These are phyloP conservation scores for Colletotrichum tabaci DNA, from an alignment of 2,329 filamentous ascomycete genomes.

Conservation along the genomic window DNA sequence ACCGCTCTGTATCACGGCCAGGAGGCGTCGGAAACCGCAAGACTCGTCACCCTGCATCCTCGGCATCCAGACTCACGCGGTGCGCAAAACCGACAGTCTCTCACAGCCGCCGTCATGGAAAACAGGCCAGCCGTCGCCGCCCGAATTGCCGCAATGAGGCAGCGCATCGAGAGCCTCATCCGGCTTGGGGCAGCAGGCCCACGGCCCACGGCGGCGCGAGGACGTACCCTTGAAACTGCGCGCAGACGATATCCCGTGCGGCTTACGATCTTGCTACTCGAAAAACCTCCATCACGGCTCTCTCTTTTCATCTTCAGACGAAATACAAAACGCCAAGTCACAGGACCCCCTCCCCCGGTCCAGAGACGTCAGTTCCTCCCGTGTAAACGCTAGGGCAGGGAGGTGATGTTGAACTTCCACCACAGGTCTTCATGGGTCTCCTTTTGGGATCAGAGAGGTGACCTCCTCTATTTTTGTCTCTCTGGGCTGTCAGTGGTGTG, in stretches of 20 bases:
- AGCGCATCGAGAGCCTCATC: neutral
- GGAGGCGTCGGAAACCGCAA: conserved; percentile 3
- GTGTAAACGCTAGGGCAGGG: neutral
- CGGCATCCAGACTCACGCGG: neutral
- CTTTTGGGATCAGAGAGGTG: neutral
- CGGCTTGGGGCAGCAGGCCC: conserved; percentile 14
- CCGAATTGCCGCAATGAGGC: neutral
- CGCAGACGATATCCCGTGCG: conserved; percentile 20
- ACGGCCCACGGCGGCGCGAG: neutral
- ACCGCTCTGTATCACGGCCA: neutral
- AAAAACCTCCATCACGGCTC: conserved; percentile 13
- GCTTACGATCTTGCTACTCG: conserved; percentile 17
- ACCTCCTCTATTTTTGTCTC: conserved; percentile 18
- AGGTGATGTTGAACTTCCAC: neutral
- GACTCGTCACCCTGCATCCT: conserved; percentile 8
- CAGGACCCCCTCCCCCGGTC: neutral
- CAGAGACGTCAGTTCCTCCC: conserved; percentile 11
- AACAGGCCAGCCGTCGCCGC: neutral
- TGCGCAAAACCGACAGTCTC: conserved; percentile 22
- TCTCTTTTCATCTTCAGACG: conserved; percentile 18
- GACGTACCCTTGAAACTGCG: conserved; percentile 38
- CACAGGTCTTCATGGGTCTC: neutral
- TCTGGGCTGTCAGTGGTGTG: too few relatives aligned
- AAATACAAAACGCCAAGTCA: conserved; percentile 34
- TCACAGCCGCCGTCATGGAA: neutral